Evolutionary conservation across 257 asterid genomes (phyloP), one percentile per base, ranked within the genome.

Genomic region (Primulina huaijiensis): DNA sequence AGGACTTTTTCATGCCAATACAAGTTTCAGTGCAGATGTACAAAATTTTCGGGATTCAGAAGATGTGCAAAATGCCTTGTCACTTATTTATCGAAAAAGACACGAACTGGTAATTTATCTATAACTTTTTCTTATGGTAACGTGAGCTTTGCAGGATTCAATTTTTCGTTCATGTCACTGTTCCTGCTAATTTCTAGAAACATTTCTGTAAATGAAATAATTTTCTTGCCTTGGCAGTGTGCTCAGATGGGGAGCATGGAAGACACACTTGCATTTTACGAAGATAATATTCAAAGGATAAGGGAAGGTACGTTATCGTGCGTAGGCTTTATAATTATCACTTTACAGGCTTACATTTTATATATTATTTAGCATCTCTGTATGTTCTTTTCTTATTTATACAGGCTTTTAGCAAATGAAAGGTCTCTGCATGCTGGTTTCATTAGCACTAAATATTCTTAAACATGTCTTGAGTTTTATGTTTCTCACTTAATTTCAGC

Each of bases 31-130:
- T 67, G 62, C 43, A 38, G 65, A 72, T 68, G 60, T 21, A 19
- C 69, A 72, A 65, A 68, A 62, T 64, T 56, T 37, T 17, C 65
- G 17, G 58, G 76, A 74, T 68, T 69, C 85, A n/a, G 77, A 74
- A 66, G 78, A 72, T 60, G n/a, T 58, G 70, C 70, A 78, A 65
- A 73, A 69, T 81, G 87, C 89, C n/a, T 63, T 82, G 70, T 73
- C 79, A 40, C 74, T 80, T 76, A 87, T 90, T 58, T 33, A 40
- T 53, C 60, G 31, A 11, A 84, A 78, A 78, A 69, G 81, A 70
- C 78, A 65, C 59, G 78, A 77, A 60, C 78, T 87, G 90, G 96
- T 90, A 86, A 76, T 30, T 38, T 17, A 25, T 37, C 17, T 33
- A 38, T 60, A 21, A 0, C 31, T 16, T 25, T 43, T 17, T 34